These are phyloP conservation scores for Plasmodium gonderi DNA, from an alignment of 169 alveolate genomes.

Conservation along the genomic window DNA sequence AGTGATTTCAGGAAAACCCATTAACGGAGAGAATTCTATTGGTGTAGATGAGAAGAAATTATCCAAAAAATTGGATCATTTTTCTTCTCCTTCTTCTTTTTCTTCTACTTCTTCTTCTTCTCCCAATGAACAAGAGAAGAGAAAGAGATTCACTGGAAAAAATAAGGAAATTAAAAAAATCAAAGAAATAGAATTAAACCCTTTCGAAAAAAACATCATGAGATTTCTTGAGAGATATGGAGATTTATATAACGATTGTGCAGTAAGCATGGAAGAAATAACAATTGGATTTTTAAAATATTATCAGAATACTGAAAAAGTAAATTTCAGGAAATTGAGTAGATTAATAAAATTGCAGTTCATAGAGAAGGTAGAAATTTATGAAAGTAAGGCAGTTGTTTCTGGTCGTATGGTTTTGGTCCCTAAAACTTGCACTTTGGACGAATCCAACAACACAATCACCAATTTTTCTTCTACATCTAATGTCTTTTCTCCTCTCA, in stretches of 20 bases:
- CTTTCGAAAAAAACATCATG: conserved; percentile 18
- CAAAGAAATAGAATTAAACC: conserved; percentile 4
- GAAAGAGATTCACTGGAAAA: not conserved
- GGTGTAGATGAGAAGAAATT: not conserved
- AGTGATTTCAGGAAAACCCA: not conserved
- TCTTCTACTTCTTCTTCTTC: no score
- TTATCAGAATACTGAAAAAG: not conserved
- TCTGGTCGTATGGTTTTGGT: not conserved
- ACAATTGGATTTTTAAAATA: conserved; percentile 36
- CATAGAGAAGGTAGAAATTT: conserved; percentile 3
- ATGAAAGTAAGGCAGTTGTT: conserved; percentile 13
- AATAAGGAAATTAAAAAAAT: not conserved
- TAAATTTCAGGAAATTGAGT: conserved; percentile 11
- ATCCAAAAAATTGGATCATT: not conserved
- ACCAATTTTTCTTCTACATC: not conserved
- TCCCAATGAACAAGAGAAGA: not conserved
- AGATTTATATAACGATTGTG: conserved; percentile 23
- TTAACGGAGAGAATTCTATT: not conserved
- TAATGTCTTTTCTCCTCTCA: not conserved
- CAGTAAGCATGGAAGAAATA: conserved; percentile 63
- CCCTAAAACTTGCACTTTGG: not conserved
- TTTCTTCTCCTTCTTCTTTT: no score
- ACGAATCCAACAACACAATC: not conserved
- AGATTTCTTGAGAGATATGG: conserved; percentile 5
- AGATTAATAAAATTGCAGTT: conserved; percentile 26